Evolutionary conservation across 306 rosid species (phyloP).

Genomic region (Pterocarpus macrocarpus): DNA sequence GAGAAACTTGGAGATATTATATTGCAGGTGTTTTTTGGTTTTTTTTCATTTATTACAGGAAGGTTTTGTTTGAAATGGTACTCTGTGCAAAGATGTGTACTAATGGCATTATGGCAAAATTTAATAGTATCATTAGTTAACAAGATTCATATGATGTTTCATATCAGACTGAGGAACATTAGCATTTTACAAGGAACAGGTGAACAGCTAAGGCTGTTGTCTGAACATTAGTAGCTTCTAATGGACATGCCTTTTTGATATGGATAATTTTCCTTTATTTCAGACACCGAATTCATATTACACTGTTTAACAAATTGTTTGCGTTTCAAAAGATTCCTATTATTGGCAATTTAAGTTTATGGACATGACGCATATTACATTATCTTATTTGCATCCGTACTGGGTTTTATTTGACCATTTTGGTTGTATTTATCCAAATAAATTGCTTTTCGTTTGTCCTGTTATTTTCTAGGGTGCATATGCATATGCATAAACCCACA

Average conservation of each 20-base stretch:
- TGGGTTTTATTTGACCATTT: slow-evolving; percentile 8
- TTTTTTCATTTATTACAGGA: not conserved
- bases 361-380: not conserved
- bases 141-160: slow-evolving; percentile 3
- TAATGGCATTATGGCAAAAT: not conserved
- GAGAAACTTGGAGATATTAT: slow-evolving; percentile 91
- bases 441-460: not conserved
- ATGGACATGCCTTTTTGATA: too few relatives aligned
- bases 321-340: not conserved
- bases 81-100: not conserved
- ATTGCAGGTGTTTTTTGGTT: slow-evolving; percentile 67
- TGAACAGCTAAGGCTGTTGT: slow-evolving; percentile 3
- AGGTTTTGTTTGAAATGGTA: slow-evolving; percentile 27
- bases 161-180: slow-evolving; percentile 26
- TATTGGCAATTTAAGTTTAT: slow-evolving; percentile 6
- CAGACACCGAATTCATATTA: not conserved
- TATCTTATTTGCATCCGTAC: not conserved
- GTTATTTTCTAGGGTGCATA: not conserved
- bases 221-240: not conserved
- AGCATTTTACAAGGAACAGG: not conserved
- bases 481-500: not conserved
- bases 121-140: slow-evolving; percentile 4
- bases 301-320: not conserved
- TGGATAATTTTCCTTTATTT: too few relatives aligned
- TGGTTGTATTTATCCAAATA: slow-evolving; percentile 2